Evolutionary conservation across 495 filamentous ascomycete genomes (phyloP).

Genomic region (Xylaria intraflava): DNA sequence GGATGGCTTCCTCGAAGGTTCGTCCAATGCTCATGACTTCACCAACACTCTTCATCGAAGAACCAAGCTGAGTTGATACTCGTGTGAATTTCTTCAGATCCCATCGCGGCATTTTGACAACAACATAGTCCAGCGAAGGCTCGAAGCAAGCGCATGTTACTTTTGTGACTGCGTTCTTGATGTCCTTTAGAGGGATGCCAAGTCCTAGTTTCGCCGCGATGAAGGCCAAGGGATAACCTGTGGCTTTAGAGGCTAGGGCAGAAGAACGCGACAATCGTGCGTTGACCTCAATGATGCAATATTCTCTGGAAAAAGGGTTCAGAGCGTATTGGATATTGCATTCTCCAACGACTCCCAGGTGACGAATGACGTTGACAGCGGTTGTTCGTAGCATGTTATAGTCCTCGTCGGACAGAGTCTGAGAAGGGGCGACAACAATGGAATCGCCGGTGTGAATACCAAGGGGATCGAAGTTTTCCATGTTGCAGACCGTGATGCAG

Average conservation of each 20-base stretch:
- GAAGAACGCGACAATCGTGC: constrained; percentile 92
- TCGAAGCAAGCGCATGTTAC: constrained; percentile 97
- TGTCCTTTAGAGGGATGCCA: constrained; percentile 91
- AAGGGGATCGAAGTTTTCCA: constrained; percentile 99
- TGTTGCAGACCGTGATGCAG: constrained; percentile 99
- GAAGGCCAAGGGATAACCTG: constrained; percentile 92
- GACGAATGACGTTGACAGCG: constrained; percentile 96
- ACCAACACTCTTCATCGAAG: constrained; percentile 99
- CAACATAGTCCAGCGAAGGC: constrained; percentile 97
- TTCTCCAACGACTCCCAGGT: constrained; percentile 94
- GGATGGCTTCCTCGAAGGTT: constrained; percentile 96
- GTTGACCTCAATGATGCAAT: constrained; percentile 99
- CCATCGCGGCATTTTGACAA: constrained; percentile 98
- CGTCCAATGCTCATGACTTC: constrained; percentile 98
- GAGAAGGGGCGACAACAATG: constrained; percentile 94
- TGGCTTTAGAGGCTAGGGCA: constrained; percentile 92
- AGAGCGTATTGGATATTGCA: constrained; percentile 99
- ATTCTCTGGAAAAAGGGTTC: constrained; percentile 93
- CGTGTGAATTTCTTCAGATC: constrained; percentile 98
- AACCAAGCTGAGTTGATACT: constrained; percentile 88
- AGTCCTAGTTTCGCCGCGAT: constrained; percentile 94
- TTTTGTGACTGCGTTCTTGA: constrained; percentile 93
- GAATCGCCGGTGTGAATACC: constrained; percentile 98
- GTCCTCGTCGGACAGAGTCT: constrained; percentile 94
- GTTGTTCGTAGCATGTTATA: constrained; percentile 99